These are phyloP conservation scores for Aspergillus calidoustus DNA, from an alignment of 2,329 filamentous ascomycete genomes.

Conservation along the genomic window DNA sequence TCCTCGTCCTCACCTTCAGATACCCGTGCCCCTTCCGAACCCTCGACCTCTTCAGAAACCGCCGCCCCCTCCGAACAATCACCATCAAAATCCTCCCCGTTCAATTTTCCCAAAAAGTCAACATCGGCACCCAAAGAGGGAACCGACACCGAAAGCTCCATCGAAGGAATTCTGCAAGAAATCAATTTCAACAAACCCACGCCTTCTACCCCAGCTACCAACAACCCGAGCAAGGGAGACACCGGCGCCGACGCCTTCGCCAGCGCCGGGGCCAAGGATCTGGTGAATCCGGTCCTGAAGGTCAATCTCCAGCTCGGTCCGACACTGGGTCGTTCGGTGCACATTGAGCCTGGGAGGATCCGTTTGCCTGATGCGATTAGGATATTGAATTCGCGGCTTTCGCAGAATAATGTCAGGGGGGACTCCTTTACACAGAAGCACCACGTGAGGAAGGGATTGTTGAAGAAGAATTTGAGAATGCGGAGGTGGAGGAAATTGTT, in stretches of 20 bases:
- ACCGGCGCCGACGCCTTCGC: slow-evolving; percentile 25
- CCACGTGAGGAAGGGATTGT: slow-evolving; percentile 48
- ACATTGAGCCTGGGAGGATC: slow-evolving; percentile 39
- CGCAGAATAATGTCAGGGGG: slow-evolving; percentile 38
- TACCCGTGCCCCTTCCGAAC: slow-evolving; percentile 13
- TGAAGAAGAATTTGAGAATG: slow-evolving; percentile 44
- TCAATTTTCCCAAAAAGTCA: slow-evolving; percentile 18
- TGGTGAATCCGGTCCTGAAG: slow-evolving; percentile 20
- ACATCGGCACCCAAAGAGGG: slow-evolving; percentile 21
- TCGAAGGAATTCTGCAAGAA: background rate
- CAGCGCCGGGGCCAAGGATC: slow-evolving; percentile 20
- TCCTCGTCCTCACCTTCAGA: slow-evolving; percentile 27
- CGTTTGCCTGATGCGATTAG: slow-evolving; percentile 38
- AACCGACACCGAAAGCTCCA: background rate
- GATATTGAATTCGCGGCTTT: slow-evolving; percentile 31
- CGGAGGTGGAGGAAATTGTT: slow-evolving; percentile 51
- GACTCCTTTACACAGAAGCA: slow-evolving; percentile 42
- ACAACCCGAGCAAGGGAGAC: background rate
- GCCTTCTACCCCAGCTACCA: background rate
- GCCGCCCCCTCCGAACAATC: background rate
- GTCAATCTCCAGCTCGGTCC: slow-evolving; percentile 43
- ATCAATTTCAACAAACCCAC: background rate
- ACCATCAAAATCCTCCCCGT: background rate
- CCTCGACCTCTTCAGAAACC: slow-evolving; percentile 10
- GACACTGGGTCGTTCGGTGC: slow-evolving; percentile 41